These are phyloP conservation scores for Sequoiadendron giganteum DNA, from an alignment of 75 land plant genomes.

Conservation along the genomic window DNA sequence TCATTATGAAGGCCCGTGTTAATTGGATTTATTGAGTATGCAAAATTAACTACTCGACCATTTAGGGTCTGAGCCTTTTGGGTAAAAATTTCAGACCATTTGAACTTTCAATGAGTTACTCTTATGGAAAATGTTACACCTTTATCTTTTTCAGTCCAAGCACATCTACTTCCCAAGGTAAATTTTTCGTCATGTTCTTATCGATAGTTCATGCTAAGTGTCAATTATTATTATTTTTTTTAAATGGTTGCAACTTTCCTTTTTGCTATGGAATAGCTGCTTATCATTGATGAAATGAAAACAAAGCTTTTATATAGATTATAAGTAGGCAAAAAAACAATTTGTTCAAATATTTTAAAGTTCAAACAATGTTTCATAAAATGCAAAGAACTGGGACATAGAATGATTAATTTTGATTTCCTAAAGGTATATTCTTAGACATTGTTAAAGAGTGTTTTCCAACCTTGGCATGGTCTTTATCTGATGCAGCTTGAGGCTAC, in stretches of 20 bases:
- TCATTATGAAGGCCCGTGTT: too few species aligned
- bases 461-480: too few species aligned
- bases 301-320: background rate
- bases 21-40: too few species aligned
- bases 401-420: too few species aligned
- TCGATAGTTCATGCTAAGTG: background rate
- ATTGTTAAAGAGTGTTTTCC: too few species aligned
- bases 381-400: background rate
- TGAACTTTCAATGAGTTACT: background rate
- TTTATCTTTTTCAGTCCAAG: slow-evolving; percentile 2
- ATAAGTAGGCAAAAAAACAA: background rate
- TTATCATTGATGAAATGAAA: background rate
- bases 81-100: too few species aligned
- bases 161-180: background rate
- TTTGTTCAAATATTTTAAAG: background rate
- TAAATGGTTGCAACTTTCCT: background rate
- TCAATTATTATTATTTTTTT: background rate
- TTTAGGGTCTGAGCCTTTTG: too few species aligned
- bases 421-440: too few species aligned
- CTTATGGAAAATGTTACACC: background rate
- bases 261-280: background rate
- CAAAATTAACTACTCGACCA: too few species aligned
- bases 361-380: background rate
- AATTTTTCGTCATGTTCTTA: background rate
- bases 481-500: too few species aligned